These are phyloP conservation scores for Zygotorulaspora danielsina DNA, from an alignment of 805 yeast genomes.

Conservation along the genomic window DNA sequence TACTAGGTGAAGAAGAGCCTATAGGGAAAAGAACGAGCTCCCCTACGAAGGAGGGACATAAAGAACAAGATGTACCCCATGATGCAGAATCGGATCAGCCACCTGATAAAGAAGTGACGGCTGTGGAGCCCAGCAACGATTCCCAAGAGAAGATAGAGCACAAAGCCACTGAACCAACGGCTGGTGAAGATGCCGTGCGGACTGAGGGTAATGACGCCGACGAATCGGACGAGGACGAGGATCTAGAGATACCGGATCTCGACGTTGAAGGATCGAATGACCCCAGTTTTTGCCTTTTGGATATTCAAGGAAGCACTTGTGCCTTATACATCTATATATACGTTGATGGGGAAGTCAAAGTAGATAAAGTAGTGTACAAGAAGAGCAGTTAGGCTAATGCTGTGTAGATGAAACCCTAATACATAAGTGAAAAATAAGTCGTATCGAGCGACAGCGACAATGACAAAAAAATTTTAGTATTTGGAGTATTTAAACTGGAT, in stretches of 20 bases:
- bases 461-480: not conserved
- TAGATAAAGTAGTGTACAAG: slow-evolving; percentile 75
- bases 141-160: slow-evolving; percentile 8
- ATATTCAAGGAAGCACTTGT: slow-evolving; percentile 73
- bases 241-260: slow-evolving; percentile 22
- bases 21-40: slow-evolving; percentile 24
- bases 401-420: slow-evolving; percentile 2
- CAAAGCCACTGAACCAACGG: slow-evolving; percentile 7
- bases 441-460: slow-evolving; percentile 4
- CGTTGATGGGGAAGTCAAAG: slow-evolving; percentile 78
- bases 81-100: slow-evolving; percentile 2
- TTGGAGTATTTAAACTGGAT: not conserved
- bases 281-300: slow-evolving; percentile 87
- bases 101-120: not conserved
- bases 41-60: slow-evolving; percentile 3
- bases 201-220: slow-evolving; percentile 16
- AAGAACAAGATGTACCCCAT: slow-evolving; percentile 7
- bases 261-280: slow-evolving; percentile 38
- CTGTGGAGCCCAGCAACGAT: slow-evolving; percentile 4
- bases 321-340: slow-evolving; percentile 82
- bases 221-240: slow-evolving; percentile 20
- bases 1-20: slow-evolving; percentile 27
- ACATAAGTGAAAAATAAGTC: not conserved
- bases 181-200: not conserved
- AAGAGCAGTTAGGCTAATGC: slow-evolving; percentile 35